Percentiles rank a stretch among this genome's conserved stretches.
These are phyloP conservation scores for Yueomyces sinensis DNA, from an alignment of 805 yeast species.

Conservation along the genomic window DNA sequence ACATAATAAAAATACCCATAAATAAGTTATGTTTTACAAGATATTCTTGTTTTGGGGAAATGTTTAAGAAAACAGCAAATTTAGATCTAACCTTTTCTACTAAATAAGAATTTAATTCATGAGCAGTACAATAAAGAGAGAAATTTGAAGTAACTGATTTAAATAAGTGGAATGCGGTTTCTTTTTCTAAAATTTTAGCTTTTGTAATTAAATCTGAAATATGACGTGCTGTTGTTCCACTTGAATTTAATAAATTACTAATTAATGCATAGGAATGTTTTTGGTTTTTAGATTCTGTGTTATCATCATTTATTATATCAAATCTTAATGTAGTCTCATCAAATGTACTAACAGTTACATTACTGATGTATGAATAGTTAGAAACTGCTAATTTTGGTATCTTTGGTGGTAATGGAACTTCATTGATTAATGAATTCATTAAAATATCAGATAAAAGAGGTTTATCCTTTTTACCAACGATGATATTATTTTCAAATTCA, in stretches of 20 bases:
- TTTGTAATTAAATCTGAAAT: slow-evolving; percentile 36
- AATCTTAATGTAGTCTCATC: slow-evolving; percentile 17
- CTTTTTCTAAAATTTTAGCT: slow-evolving; percentile 64
- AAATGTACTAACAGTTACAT: slow-evolving; percentile 36
- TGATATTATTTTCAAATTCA: neutral
- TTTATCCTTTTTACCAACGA: slow-evolving; percentile 4
- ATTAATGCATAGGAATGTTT: slow-evolving; percentile 10
- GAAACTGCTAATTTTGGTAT: slow-evolving; percentile 60
- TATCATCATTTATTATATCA: slow-evolving; percentile 11
- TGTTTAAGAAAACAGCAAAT: slow-evolving; percentile 54
- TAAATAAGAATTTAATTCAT: slow-evolving; percentile 38
- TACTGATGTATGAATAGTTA: slow-evolving; percentile 51
- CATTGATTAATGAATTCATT: slow-evolving; percentile 84
- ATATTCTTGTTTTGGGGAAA: slow-evolving; percentile 27
- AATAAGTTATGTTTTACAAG: slow-evolving; percentile 28
- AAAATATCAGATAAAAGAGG: slow-evolving; percentile 67
- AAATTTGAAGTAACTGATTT: slow-evolving; percentile 29
- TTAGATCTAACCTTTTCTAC: slow-evolving; percentile 48
- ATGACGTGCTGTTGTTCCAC: slow-evolving; percentile 42
- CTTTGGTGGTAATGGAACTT: slow-evolving; percentile 51
- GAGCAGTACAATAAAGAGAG: slow-evolving; percentile 55
- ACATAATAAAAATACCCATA: slow-evolving; percentile 36
- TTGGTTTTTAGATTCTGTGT: no score
- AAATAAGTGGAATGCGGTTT: slow-evolving; percentile 80
- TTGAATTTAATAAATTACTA: slow-evolving; percentile 15